These are phyloP conservation scores for Pisolithus orientalis DNA, from an alignment of 768 basidiomycete genomes.

Conservation along the genomic window DNA sequence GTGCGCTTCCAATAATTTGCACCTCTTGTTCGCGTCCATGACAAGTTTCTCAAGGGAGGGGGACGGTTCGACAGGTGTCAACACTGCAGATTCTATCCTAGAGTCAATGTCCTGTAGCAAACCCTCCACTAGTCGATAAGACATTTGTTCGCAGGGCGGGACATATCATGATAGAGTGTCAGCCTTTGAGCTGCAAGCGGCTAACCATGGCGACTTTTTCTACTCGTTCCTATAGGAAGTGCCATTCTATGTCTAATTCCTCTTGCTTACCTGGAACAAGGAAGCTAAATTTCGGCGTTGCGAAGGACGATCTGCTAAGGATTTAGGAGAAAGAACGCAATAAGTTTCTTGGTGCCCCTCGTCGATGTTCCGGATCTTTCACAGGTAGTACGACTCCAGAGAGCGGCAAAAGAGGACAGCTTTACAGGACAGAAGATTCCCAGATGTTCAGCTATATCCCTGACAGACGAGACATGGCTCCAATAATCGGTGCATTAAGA, in stretches of 20 bases:
- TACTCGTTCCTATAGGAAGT: background rate
- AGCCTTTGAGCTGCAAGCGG: background rate
- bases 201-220: background rate
- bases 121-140: background rate
- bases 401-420: slow-evolving; percentile 1
- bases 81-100: background rate
- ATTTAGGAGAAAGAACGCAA: background rate
- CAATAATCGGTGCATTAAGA: background rate
- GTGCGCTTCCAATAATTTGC: background rate
- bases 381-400: slow-evolving; percentile 16
- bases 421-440: slow-evolving; percentile 10
- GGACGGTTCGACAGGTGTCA: background rate
- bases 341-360: background rate
- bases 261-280: background rate
- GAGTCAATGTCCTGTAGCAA: background rate
- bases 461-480: slow-evolving; percentile 8
- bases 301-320: background rate
- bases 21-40: background rate
- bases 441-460: background rate
- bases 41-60: background rate
- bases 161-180: background rate
- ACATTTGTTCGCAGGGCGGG: too few species aligned
- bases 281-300: background rate
- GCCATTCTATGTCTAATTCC: background rate
- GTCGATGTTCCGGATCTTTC: slow-evolving; percentile 33